Base-by-base conservation (phyloP, 371 early-diverging fungal genomes). In the Blakeslea trispora region DNA sequence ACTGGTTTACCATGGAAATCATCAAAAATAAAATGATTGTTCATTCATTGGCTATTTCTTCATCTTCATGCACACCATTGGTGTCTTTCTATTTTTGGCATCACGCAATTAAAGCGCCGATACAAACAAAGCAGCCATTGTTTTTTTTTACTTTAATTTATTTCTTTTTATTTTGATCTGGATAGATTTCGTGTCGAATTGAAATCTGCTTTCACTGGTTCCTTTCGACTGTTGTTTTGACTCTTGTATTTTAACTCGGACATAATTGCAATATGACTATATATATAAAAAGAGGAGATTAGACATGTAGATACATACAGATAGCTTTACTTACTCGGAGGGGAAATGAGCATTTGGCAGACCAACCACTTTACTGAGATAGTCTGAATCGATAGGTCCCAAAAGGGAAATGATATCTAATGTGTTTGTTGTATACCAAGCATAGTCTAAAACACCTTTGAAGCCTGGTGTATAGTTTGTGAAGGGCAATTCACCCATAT, bases 401-500 rank as follows among this genome's bases (percentile, higher is more conserved):
- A 98, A 72, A 17, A 97, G 66, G 0, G 96, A 95, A 18, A 89
- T 81, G n/a, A 90, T 84, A 18, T 83, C 77, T 31, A 93, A 69
- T 23, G 92, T 83, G 42, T 82, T 84, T 42, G 85, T 85, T 5
- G 91, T 81, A 77, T 93, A 93, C 91, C 97, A 99, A 56, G 99
- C 93, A 67, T 98, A 99, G 77, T 99, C 99, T 64, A 99, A 92
- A 17, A 92, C 91, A 0, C 95, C 99, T 54, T 81, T 88, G 64
- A 94, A 99, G 1, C 72, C 70, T 1, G 98, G 95, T 9, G 95
- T 96, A 69, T 85, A 95, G 73, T 98, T 98, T 17, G 99, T 99
- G 75, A 98, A 94, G 13, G 87, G 90, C 57, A 94, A 76, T 59
- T 90, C 92, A 40, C 71, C 79, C 1, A 89, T 77, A 41, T 87